Evolutionary conservation across 2,329 filamentous ascomycete species (phyloP).

Genomic region (Neofusicoccum ribis): DNA sequence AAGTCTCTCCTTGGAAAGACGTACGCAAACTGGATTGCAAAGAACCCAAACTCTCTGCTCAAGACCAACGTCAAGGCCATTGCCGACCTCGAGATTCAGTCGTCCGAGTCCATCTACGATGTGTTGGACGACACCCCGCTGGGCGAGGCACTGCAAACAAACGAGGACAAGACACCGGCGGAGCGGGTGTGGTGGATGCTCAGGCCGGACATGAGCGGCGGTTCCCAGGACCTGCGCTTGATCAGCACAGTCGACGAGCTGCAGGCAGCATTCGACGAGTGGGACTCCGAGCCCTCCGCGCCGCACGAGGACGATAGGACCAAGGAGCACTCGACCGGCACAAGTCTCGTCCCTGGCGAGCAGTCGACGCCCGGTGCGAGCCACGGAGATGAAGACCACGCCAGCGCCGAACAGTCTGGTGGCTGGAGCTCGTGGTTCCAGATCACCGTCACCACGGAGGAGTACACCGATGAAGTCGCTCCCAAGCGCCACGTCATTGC

Average conservation of each 20-base stretch:
- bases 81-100: constrained; percentile 91
- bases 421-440: constrained; percentile 28
- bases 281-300: constrained; percentile 74
- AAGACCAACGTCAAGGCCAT: constrained; percentile 70
- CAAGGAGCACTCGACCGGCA: not conserved
- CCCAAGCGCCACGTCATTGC: constrained; percentile 94
- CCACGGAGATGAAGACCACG: constrained; percentile 39
- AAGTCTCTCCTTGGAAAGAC: constrained; percentile 91
- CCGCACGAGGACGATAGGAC: not conserved
- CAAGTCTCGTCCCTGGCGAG: no score
- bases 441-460: constrained; percentile 38
- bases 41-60: constrained; percentile 72
- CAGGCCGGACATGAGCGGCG: constrained; percentile 95
- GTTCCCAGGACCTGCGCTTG: constrained; percentile 86
- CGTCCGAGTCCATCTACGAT: constrained; percentile 93
- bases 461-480: constrained; percentile 48
- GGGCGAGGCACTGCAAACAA: constrained; percentile 72
- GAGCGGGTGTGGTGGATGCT: constrained; percentile 90
- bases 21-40: constrained; percentile 80
- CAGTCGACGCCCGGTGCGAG: constrained; percentile 46
- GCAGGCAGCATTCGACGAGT: constrained; percentile 87
- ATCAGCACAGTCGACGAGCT: constrained; percentile 85
- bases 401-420: constrained; percentile 29
- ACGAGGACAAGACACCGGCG: constrained; percentile 50
- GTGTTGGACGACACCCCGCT: constrained; percentile 85